A percentile compares a stretch with the other conserved stretches of the same genome.
phyloP scores from a whole-genome alignment of 2,329 filamentous ascomycete species.

The Pyrenophora teres region DNA sequence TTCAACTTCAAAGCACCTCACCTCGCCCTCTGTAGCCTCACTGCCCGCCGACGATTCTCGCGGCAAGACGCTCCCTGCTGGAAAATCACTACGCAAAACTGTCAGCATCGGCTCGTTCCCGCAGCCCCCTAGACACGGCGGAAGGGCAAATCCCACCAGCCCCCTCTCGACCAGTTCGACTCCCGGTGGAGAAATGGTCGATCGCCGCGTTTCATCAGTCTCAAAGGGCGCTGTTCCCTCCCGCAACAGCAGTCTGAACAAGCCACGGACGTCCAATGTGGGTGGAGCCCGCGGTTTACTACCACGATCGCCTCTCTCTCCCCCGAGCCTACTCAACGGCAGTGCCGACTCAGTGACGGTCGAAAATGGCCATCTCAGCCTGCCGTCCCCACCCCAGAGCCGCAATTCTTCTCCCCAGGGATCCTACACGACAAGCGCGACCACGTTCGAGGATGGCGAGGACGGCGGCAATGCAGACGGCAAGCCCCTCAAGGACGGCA shows the following conservation, averaged over 20 bases:
- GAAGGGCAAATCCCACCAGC: conserved; percentile 56
- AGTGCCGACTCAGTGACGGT: conserved; percentile 78
- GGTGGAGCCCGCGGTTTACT: conserved; percentile 39
- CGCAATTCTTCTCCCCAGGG: conserved; percentile 90
- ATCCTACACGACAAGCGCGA: conserved; percentile 86
- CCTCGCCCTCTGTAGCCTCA: conserved; percentile 55
- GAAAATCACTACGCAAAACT: conserved; percentile 78
- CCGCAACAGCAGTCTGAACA: conserved; percentile 44
- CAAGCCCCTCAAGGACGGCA: conserved; percentile 66
- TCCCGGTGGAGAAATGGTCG: conserved; percentile 39
- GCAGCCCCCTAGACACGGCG: conserved; percentile 76
- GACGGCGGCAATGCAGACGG: conserved; percentile 58
- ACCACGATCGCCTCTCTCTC: conserved; percentile 50
- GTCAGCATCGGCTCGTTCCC: conserved; percentile 95
- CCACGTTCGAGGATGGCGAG: conserved; percentile 84
- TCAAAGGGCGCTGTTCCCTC: conserved; percentile 37
- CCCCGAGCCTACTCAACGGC: conserved; percentile 78
- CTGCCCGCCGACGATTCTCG: conserved; percentile 46
- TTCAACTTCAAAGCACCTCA: conserved; percentile 31
- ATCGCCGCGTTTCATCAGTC: conserved; percentile 36
- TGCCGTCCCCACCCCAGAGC: conserved; percentile 84
- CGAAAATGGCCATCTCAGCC: conserved; percentile 67
- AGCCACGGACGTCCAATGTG: conserved; percentile 55
- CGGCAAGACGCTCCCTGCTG: conserved; percentile 42
- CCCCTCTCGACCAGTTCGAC: conserved; percentile 57